Base-by-base conservation (phyloP, 2,329 filamentous ascomycete genomes). In the Colletotrichum sp. region DNA sequence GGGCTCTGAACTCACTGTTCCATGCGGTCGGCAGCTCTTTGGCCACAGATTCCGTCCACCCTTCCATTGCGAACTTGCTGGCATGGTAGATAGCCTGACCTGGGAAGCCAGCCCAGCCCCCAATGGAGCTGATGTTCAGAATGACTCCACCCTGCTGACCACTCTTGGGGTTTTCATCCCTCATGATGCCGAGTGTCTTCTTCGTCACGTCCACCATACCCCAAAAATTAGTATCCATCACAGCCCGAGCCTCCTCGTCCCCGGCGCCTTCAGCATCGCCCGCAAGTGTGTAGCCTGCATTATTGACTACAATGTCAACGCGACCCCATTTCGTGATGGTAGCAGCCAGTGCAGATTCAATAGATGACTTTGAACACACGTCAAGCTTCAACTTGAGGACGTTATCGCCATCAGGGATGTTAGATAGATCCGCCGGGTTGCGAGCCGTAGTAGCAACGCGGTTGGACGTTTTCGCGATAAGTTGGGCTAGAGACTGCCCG, bases 121-220 rank as follows among this genome's bases (percentile, higher is more conserved):
- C 90, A 79, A 92, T 87, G 5, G 88, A 90, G 7, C 88, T 90
- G 52, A 92, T 81, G 75, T 92, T 89, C 48, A 91, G 82, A 15
- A 92, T 88, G 8, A 89, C 81, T 9, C 90, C 90, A 5, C 90
- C 89, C 61, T 79, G 78, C 36, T 76, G 77, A 56, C 66, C 86
- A 3, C 16, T 64, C 21, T 68, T 69, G 43, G 71, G 71, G 58
- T 84, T 86, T 61, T 78, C 78, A 26, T 85, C 82, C 6, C 86
- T 80, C 79, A 88, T 83, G n/a, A 84, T 79, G 21, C 82, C 81
- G 4, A 89, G 56, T 2, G 82, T 83, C 28, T 79, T 78, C 70
- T 81, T 30, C 0, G 56, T 30, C 12, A 60, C 28, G 1, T 60
- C 26, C 28, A 13, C 28, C 5, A 30, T 60, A 7, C 56, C 56